Percentiles rank a stretch among this genome's conserved stretches.
Evolutionary conservation across 2,329 filamentous ascomycete species (phyloP).

Genomic region (Cercospora janseana): DNA sequence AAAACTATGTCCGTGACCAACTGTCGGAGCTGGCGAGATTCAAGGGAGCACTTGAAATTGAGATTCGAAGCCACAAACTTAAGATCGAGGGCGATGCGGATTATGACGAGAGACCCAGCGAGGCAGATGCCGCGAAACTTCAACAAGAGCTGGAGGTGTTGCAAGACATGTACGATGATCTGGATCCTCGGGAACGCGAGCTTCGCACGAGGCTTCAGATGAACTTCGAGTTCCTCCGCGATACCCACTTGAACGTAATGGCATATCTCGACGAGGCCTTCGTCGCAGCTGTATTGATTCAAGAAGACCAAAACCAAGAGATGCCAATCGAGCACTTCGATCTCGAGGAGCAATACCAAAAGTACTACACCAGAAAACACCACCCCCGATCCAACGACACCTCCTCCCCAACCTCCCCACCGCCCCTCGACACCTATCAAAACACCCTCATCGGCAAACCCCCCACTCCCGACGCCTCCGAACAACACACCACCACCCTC

Average conservation of each 20-base stretch:
- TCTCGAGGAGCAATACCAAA: constrained; percentile 16
- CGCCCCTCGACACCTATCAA: constrained; percentile 1
- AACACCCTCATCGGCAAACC: not conserved
- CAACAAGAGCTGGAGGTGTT: constrained; percentile 7
- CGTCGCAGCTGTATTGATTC: not conserved
- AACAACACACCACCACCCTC: not conserved
- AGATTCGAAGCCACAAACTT: constrained; percentile 10
- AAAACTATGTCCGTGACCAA: constrained; percentile 1
- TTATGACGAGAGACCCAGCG: not conserved
- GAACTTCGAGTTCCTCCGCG: not conserved
- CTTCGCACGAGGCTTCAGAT: not conserved
- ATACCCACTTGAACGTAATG: not conserved
- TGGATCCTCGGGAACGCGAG: not conserved
- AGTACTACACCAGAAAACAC: not conserved
- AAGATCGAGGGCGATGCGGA: constrained; percentile 5
- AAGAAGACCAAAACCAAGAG: not conserved
- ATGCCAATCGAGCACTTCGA: constrained; percentile 9
- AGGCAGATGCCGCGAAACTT: not conserved
- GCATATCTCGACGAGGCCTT: constrained; percentile 13
- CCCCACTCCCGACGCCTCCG: not conserved
- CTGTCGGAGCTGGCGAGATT: constrained; percentile 5
- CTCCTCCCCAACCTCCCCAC: not conserved
- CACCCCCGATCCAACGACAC: not conserved
- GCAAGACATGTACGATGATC: not conserved
- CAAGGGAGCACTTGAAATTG: not conserved